These are phyloP conservation scores for Teratosphaeriaceae sp. DNA, from an alignment of 2,329 filamentous ascomycete genomes.

Conservation along the genomic window DNA sequence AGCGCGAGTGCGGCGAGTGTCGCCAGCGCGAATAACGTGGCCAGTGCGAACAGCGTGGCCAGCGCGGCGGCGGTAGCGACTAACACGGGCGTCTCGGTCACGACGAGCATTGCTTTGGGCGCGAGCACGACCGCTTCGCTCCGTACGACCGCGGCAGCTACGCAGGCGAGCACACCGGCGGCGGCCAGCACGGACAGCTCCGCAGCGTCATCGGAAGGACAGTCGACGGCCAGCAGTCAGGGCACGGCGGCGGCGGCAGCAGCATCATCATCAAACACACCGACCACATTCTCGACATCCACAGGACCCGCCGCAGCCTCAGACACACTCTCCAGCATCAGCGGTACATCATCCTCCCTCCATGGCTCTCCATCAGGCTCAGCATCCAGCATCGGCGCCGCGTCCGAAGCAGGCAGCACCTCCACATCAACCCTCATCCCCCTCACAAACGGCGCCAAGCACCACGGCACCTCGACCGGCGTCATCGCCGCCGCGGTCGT, in stretches of 20 bases:
- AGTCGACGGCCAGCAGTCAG: no score
- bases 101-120: slow-evolving; percentile 2
- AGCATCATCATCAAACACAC: not conserved
- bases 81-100: not conserved
- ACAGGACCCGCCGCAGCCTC: not conserved
- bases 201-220: no score
- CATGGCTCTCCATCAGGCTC: not conserved
- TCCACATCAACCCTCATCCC: not conserved
- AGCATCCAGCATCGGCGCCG: not conserved
- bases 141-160: not conserved
- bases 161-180: not conserved
- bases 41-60: not conserved
- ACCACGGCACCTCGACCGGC: slow-evolving; percentile 14
- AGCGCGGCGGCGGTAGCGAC: not conserved
- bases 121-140: not conserved
- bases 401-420: not conserved
- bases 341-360: not conserved
- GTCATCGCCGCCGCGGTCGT: slow-evolving; percentile 18
- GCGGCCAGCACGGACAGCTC: not conserved
- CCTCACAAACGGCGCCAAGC: slow-evolving; percentile 3
- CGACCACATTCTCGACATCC: not conserved
- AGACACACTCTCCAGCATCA: not conserved
- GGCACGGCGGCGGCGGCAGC: not conserved
- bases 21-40: not conserved
- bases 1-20: slow-evolving; percentile 1